These are phyloP conservation scores for Apophysomyces ossiformis DNA, from an alignment of 371 early-diverging fungal genomes.

Conservation along the genomic window DNA sequence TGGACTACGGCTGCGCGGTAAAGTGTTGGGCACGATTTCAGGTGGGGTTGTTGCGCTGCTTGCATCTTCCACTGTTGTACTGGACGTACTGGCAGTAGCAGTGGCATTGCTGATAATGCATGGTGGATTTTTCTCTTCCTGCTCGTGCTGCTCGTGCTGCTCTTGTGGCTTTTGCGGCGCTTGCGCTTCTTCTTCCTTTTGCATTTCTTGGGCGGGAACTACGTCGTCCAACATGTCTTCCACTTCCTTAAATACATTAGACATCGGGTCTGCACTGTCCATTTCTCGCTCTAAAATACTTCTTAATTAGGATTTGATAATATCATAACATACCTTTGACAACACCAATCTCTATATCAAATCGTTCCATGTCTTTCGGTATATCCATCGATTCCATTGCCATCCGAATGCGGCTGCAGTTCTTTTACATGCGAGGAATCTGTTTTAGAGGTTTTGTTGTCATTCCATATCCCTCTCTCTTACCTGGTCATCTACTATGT, in stretches of 20 bases:
- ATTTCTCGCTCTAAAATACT: background rate
- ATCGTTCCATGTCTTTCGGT: constrained; percentile 24
- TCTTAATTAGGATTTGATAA: background rate
- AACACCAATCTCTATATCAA: constrained; percentile 7
- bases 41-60: background rate
- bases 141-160: no score
- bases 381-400: constrained; percentile 33
- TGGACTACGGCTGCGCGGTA: background rate
- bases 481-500: constrained; percentile 37
- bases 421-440: constrained; percentile 1
- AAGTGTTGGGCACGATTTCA: background rate
- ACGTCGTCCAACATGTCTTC: constrained; percentile 23
- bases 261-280: constrained; percentile 15
- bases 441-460: background rate
- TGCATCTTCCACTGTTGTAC: no score
- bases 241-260: constrained; percentile 23
- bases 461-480: background rate
- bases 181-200: background rate
- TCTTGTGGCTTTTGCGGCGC: background rate
- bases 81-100: no score
- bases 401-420: constrained; percentile 29
- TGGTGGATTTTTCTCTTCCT: no score
- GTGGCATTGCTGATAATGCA: no score
- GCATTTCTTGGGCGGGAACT: background rate
- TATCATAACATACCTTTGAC: background rate